Evolutionary conservation across 2,329 filamentous ascomycete genomes (phyloP).

Genomic region (Monilinia aucupariae): DNA sequence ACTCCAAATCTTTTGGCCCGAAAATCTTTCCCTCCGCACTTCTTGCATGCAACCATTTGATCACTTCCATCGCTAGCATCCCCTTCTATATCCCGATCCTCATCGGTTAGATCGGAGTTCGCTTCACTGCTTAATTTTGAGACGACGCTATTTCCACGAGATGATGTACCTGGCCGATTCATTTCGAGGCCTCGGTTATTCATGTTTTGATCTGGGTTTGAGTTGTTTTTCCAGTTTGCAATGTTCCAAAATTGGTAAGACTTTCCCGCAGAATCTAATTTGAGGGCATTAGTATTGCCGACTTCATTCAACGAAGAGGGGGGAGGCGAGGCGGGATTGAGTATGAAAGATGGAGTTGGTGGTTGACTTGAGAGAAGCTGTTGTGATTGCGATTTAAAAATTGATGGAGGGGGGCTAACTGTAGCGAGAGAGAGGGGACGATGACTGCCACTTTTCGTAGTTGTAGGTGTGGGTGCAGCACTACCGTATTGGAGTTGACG

Average conservation of each 20-base stretch:
- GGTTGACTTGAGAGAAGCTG: slow-evolving; percentile 10
- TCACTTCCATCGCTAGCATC: slow-evolving; percentile 44
- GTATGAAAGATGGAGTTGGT: slow-evolving; percentile 12
- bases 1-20: slow-evolving; percentile 50
- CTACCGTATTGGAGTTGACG: slow-evolving; percentile 30
- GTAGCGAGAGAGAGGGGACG: slow-evolving; percentile 28
- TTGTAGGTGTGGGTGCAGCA: slow-evolving; percentile 15
- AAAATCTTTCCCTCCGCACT: slow-evolving; percentile 58
- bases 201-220: slow-evolving; percentile 19
- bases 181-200: slow-evolving; percentile 24
- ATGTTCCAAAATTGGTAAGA: slow-evolving; percentile 54
- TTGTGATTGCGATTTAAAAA: slow-evolving; percentile 5
- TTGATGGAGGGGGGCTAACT: slow-evolving; percentile 26
- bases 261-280: slow-evolving; percentile 39
- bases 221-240: slow-evolving; percentile 43
- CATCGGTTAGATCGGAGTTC: slow-evolving; percentile 32
- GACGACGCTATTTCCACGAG: slow-evolving; percentile 31
- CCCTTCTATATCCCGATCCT: slow-evolving; percentile 37
- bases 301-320: not conserved
- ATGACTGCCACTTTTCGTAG: not conserved
- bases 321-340: slow-evolving; percentile 3
- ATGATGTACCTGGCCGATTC: slow-evolving; percentile 21
- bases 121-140: slow-evolving; percentile 54
- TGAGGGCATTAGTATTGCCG: slow-evolving; percentile 31
- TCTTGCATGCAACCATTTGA: slow-evolving; percentile 44